Base-by-base conservation (phyloP, 306 rosid genomes). In the Senna siamea region DNA sequence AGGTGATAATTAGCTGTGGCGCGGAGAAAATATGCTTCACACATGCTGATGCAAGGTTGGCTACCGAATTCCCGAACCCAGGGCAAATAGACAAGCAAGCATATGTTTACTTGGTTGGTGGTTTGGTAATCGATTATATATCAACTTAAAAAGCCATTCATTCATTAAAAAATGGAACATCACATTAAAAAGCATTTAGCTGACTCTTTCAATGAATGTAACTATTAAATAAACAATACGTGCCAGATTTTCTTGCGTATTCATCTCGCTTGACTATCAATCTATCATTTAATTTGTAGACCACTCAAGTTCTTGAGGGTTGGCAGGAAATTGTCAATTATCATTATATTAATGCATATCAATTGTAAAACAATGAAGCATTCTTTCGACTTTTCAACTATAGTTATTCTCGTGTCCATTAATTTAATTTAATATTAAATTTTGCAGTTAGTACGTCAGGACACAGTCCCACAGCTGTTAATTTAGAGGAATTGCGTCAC, bases 71-170 rank as follows among this genome's bases (percentile, higher is more conserved):
- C 53, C 53, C 13, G 43, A 59, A 67, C 66, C 52, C 43, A 63
- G 57, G 11, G 35, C 30, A 6, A 38, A 48, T 59, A 37, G 41
- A 44, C 48, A 43, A 73, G 58, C 70, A 44, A 66, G 55, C 57
- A 30, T 7, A 17, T 46, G 43, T 48, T 18, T 79, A 18, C 60
- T 19, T 59, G 28, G 28, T 79, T 66, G 34, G 34, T 23, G 44
- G 50, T 66, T 66, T 57, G 75, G 79, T 59, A 3, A 59, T 73
- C 54, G 52, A 38, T 38, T 51, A 14, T 15, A 2, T 52, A 66
- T 73, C 58, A 74, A 79, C 79, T 74, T 77, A 7, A 41, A 17
- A 74, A 74, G 72, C n/a, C 35, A 58, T 64, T 55, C 43, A 28
- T 67, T 28, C 57, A 73, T 12, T 44, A 48, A 47, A 28, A 9